Evolutionary conservation across 2,329 filamentous ascomycete genomes (phyloP).

Genomic region (Colletotrichum sidae): DNA sequence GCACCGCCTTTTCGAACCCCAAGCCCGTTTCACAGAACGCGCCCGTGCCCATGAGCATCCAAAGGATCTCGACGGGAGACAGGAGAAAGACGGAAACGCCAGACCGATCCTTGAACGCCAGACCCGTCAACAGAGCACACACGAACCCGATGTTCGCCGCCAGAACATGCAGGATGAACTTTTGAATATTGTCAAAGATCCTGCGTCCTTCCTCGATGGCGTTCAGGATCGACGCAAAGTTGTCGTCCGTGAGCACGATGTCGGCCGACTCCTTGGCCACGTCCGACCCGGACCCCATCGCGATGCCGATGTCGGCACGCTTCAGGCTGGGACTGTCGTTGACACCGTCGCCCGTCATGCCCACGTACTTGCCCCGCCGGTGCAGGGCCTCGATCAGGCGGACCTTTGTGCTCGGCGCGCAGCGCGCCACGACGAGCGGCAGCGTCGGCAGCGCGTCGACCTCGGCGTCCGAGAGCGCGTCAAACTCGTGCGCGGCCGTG

Average conservation of each 20-base stretch:
- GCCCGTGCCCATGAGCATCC: conserved; percentile 85
- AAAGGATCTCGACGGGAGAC: conserved; percentile 80
- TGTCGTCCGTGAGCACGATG: conserved; percentile 78
- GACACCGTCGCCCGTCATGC: conserved; percentile 75
- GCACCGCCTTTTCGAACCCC: conserved; percentile 76
- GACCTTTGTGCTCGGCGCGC: conserved; percentile 77
- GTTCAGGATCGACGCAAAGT: conserved; percentile 78
- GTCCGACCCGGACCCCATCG: conserved; percentile 74
- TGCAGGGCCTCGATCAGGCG: conserved; percentile 81
- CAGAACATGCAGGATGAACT: conserved; percentile 77
- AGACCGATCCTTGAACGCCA: conserved; percentile 75
- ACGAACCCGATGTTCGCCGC: conserved; percentile 80
- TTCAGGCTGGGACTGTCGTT: conserved; percentile 80
- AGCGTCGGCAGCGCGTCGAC: conserved; percentile 73
- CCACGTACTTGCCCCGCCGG: conserved; percentile 64
- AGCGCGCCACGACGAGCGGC: conserved; percentile 76
- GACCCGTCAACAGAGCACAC: conserved; percentile 75
- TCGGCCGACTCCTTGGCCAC: conserved; percentile 75
- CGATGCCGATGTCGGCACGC: conserved; percentile 77
- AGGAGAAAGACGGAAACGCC: conserved; percentile 79
- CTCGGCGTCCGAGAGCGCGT: conserved; percentile 71
- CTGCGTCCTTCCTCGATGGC: conserved; percentile 78
- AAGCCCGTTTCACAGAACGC: conserved; percentile 82
- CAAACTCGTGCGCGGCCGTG: conserved; percentile 74
- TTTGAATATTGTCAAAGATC: conserved; percentile 82